These are phyloP conservation scores for Epichloe uncinata DNA, from an alignment of 2,329 filamentous ascomycete genomes.

Conservation along the genomic window DNA sequence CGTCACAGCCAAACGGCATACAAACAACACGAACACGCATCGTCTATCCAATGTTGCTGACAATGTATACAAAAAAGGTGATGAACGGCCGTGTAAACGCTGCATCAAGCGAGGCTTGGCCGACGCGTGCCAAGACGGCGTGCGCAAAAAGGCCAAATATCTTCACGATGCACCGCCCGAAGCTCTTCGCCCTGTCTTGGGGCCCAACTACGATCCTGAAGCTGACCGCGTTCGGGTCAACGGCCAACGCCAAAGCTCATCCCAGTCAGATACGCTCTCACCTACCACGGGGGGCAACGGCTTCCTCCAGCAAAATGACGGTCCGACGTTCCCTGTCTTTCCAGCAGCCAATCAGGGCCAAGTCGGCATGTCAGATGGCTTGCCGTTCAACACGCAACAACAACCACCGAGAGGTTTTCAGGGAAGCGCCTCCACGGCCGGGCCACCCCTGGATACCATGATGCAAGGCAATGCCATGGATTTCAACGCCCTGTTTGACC, in stretches of 20 bases:
- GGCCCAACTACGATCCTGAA: slow-evolving; percentile 53
- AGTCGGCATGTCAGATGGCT: slow-evolving; percentile 33
- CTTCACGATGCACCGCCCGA: slow-evolving; percentile 90
- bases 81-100: slow-evolving; percentile 84
- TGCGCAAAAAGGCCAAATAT: slow-evolving; percentile 98
- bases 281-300: slow-evolving; percentile 27
- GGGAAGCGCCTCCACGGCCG: slow-evolving; percentile 35
- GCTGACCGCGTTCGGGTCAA: slow-evolving; percentile 31
- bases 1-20: no score
- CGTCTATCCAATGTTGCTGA: slow-evolving; percentile 10
- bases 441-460: slow-evolving; percentile 31
- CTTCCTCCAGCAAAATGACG: slow-evolving; percentile 35
- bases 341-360: slow-evolving; percentile 30
- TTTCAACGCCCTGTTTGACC: slow-evolving; percentile 63
- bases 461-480: slow-evolving; percentile 36
- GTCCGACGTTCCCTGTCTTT: slow-evolving; percentile 38
- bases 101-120: slow-evolving; percentile 90
- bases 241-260: slow-evolving; percentile 34
- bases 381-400: slow-evolving; percentile 50
- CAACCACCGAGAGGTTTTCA: slow-evolving; percentile 63
- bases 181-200: slow-evolving; percentile 74
- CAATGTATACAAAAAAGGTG: slow-evolving; percentile 44
- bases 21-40: background rate
- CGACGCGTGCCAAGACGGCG: slow-evolving; percentile 86
- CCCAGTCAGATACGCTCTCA: slow-evolving; percentile 30